phyloP scores from a whole-genome alignment of 2,329 filamentous ascomycete species.

The Thelonectria blattea region DNA sequence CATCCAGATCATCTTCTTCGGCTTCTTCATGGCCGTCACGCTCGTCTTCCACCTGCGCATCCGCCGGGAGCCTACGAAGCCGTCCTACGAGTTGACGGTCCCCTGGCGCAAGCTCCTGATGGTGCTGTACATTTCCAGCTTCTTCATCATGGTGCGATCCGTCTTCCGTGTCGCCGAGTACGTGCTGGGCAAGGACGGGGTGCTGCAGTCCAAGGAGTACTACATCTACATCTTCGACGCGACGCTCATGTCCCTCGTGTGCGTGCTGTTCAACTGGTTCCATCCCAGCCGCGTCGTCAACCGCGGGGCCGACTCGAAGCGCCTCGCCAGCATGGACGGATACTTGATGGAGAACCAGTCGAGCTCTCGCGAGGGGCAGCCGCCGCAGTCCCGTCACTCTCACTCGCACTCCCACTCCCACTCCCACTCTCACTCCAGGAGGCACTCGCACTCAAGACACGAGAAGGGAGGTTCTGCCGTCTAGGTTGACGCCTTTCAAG shows the following conservation, averaged over 20 bases:
- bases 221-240: slow-evolving; percentile 49
- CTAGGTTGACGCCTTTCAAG: too few relatives aligned
- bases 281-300: slow-evolving; percentile 39
- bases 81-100: slow-evolving; percentile 29
- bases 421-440: too few relatives aligned
- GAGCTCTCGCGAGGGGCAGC: slow-evolving; percentile 9
- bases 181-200: slow-evolving; percentile 42
- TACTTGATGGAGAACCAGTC: slow-evolving; percentile 36
- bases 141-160: slow-evolving; percentile 49
- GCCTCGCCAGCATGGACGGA: slow-evolving; percentile 32
- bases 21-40: slow-evolving; percentile 57
- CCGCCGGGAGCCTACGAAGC: slow-evolving; percentile 23
- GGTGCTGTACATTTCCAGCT: slow-evolving; percentile 36
- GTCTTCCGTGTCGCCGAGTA: slow-evolving; percentile 53
- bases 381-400: slow-evolving; percentile 12
- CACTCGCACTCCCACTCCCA: background rate
- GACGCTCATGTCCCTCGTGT: slow-evolving; percentile 41
- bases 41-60: slow-evolving; percentile 52
- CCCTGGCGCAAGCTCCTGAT: slow-evolving; percentile 43
- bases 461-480: slow-evolving; percentile 2
- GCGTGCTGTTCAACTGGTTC: slow-evolving; percentile 37
- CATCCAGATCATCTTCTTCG: slow-evolving; percentile 61
- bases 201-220: slow-evolving; percentile 43
- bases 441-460: slow-evolving; percentile 7
- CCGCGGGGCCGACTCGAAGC: slow-evolving; percentile 24